Evolutionary conservation across 2,329 filamentous ascomycete genomes (phyloP), one percentile per base, ranked within the genome.

Genomic region (Whalleya microplaca): DNA sequence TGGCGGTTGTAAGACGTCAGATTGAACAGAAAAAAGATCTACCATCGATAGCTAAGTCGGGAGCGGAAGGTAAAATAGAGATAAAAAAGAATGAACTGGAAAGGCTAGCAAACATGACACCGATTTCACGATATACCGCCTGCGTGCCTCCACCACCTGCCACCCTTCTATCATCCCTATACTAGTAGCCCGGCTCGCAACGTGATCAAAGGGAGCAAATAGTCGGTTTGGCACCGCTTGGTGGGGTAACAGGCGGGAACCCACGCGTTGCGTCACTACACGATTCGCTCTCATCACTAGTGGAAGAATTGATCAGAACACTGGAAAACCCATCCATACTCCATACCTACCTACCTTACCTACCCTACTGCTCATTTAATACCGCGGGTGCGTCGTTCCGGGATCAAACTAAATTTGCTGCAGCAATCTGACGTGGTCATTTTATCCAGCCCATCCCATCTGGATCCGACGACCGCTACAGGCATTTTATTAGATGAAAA

Each of bases 381-480:
- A 45, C 56, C 60, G 56, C 66, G 64, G 66, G 62, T 55, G 53
- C 53, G 50, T 62, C 43, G 45, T 59, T 67, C 66, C 66, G 66
- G 44, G 55, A 55, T 65, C 52, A 49, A 45, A 58, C 46, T 43
- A 53, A 55, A 40, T 48, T 53, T 62, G 3, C 32, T 40, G 48
- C 51, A 41, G 50, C 52, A 48, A 59, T 58, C 59, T 67, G 62
- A 55, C 64, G 62, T 59, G 65, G 61, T 59, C 55, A 66, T 63
- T 69, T 63, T 69, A 68, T 55, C 67, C 67, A 69, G 61, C 61
- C 62, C 58, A 58, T 47, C 60, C 59, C n/a, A n/a, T n/a, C n/a
- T 58, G 57, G 52, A 51, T 42, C 58, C 42, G 27, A 54, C 59
- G 52, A 49, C 55, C 55, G 51, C 40, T n/a, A n/a, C 47, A 48